phyloP scores from a whole-genome alignment of 2,329 filamentous ascomycete genomes.

The Fusarium musae region DNA sequence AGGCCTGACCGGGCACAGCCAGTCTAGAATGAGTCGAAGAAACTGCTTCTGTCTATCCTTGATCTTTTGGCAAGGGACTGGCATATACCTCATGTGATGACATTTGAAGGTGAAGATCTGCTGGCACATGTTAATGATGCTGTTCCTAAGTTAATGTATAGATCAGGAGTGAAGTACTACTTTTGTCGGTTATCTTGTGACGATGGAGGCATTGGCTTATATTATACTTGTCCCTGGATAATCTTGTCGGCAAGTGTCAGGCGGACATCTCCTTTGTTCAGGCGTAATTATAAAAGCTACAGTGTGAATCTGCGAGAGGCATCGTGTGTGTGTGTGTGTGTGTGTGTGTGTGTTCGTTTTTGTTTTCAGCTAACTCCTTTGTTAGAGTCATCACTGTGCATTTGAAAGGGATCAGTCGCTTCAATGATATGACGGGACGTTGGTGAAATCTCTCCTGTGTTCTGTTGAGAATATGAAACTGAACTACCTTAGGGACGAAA shows the following conservation, averaged over 20 bases:
- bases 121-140: slow-evolving; percentile 33
- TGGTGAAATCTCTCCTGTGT: neutral
- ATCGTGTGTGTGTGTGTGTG: neutral
- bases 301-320: neutral
- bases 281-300: neutral
- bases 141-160: neutral
- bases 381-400: neutral
- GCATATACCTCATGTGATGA: slow-evolving; percentile 31
- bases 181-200: neutral
- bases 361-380: neutral
- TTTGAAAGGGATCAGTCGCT: neutral
- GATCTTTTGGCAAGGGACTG: slow-evolving; percentile 10
- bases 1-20: neutral
- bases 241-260: neutral
- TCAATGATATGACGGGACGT: neutral
- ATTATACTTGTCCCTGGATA: neutral
- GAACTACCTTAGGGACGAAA: neutral
- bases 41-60: neutral
- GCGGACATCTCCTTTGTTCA: slow-evolving; percentile 8
- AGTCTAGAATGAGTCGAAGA: slow-evolving; percentile 5
- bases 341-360: neutral
- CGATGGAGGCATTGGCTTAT: neutral
- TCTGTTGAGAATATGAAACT: neutral
- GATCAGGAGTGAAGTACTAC: neutral
- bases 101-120: slow-evolving; percentile 35